A percentile compares a stretch with the other conserved stretches of the same genome.
phyloP scores from a whole-genome alignment of 2,329 filamentous ascomycete species.

The Ploettnerulaceae sp. region DNA sequence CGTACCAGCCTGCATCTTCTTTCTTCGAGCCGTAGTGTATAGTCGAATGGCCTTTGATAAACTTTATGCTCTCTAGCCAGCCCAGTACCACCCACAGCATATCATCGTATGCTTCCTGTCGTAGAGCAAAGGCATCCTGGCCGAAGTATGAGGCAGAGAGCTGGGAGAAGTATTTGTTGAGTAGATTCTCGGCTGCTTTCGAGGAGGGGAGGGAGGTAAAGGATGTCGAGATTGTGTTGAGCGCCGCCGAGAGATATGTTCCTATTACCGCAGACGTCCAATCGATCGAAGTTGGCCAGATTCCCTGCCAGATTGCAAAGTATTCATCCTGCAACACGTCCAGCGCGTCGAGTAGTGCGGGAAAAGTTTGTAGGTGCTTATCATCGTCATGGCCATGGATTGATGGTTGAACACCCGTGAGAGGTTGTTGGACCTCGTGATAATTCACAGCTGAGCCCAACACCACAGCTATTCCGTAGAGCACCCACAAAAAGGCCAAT shows the following conservation, averaged over 20 bases:
- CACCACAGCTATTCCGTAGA: constrained; percentile 1
- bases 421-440: constrained; percentile 8
- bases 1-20: constrained; percentile 57
- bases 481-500: constrained; percentile 12
- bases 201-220: constrained; percentile 40
- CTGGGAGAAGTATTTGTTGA: constrained; percentile 78
- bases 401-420: constrained; percentile 5
- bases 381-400: constrained; percentile 10
- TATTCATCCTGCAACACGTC: constrained; percentile 72
- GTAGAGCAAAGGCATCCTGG: constrained; percentile 70
- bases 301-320: constrained; percentile 72
- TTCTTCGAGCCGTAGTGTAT: constrained; percentile 50
- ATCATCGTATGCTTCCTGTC: constrained; percentile 82
- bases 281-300: constrained; percentile 82
- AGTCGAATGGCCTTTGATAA: constrained; percentile 64
- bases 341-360: constrained; percentile 51
- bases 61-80: constrained; percentile 79
- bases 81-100: constrained; percentile 93
- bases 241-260: constrained; percentile 70
- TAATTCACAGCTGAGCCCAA: constrained; percentile 4
- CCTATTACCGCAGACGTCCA: constrained; percentile 87
- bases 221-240: constrained; percentile 65
- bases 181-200: constrained; percentile 61
- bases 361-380: constrained; percentile 19
- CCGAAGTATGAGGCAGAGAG: constrained; percentile 77